Evolutionary conservation across 2,329 filamentous ascomycete genomes (phyloP).

Genomic region (Neofusicoccum kwambonambiense): DNA sequence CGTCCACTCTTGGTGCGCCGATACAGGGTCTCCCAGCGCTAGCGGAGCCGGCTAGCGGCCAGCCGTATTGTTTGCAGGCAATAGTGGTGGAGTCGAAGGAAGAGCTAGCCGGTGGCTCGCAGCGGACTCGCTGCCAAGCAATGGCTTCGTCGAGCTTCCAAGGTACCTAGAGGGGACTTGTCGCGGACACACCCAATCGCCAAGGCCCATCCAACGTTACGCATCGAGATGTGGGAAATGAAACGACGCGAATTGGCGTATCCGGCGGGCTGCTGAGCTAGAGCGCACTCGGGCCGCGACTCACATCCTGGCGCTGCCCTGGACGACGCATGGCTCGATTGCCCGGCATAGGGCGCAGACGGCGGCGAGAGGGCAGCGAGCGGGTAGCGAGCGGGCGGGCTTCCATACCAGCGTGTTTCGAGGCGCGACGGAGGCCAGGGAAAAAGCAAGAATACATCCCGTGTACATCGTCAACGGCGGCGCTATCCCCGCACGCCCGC

Average conservation of each 20-base stretch:
- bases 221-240: background rate
- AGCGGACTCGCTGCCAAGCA: background rate
- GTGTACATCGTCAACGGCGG: background rate
- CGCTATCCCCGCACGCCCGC: conserved; percentile 5
- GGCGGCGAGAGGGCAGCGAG: too few species aligned
- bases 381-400: too few species aligned
- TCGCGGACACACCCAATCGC: background rate
- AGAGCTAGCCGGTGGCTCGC: background rate
- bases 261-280: background rate
- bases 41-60: too few species aligned
- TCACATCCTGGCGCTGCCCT: too few species aligned
- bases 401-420: background rate
- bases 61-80: too few species aligned
- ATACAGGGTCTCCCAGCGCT: too few species aligned
- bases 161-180: background rate
- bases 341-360: too few species aligned
- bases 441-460: background rate
- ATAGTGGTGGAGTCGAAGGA: background rate
- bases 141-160: background rate
- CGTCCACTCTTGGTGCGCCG: too few species aligned
- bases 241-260: background rate
- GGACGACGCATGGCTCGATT: too few species aligned
- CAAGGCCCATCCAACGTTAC: background rate
- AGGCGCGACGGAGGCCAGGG: background rate
- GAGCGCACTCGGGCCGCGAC: background rate